Base-by-base conservation (phyloP, 2,329 filamentous ascomycete genomes). In the Alternaria conjuncta region DNA sequence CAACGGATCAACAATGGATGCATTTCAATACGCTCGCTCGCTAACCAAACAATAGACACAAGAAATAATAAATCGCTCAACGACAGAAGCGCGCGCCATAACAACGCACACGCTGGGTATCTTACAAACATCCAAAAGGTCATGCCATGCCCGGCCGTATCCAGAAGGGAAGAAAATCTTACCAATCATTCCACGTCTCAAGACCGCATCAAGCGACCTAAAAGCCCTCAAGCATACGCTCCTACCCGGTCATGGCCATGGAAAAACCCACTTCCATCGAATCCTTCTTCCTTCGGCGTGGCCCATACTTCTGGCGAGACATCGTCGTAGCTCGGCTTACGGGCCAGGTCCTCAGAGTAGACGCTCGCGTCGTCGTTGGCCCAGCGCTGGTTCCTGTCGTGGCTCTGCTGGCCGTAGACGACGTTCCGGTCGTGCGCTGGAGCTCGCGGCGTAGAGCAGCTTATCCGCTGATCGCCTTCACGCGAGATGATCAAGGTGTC, bases 201-300 rank as follows among this genome's bases (percentile, higher is more conserved):
- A 49, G 28, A 50, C 28, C 26, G 21, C 44, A 41, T 49, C 44
- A 57, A 50, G 44, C 26, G 28, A 47, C 13, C 26, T 15, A n/a
- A 46, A 53, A 46, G n/a, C 12, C 11, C 30, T 65, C 28, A 65
- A 25, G 23, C 57, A 51, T 51, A 57, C 18, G 55, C 43, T 25
- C 51, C 62, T 6, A 57, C 57, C 44, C 58, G 50, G 6, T 43
- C 50, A 18, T 43, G 46, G 13, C 10, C 30, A 4, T 61, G 51
- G 25, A 77, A 75, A 25, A 77, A 77, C 0, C 70, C 75, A 61
- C 69, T 73, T 0, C 57, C 63, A 20, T 60, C 50, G 21, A 68
- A 71, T 11, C 58, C 69, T 64, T 75, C 60, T 79, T 86, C 67
- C 78, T 74, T 78, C 1, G 78, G 78, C 63, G 78, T 80, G 6